Evolutionary conservation across 768 basidiomycete species (phyloP), one percentile per base, ranked within the genome.

Genomic region (Termitomyces eurrhizus): DNA sequence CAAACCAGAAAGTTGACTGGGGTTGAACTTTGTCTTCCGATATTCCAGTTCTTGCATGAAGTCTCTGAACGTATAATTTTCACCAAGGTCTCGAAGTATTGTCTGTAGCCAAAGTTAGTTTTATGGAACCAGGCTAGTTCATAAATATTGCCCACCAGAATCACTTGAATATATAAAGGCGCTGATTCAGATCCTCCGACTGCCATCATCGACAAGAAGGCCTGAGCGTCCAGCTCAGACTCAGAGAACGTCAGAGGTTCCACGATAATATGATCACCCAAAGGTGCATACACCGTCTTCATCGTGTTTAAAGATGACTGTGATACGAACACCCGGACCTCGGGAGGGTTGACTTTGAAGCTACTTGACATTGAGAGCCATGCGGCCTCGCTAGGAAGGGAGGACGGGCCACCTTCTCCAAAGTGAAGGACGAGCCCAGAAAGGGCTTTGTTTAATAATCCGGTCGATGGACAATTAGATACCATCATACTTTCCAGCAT

Each of bases 161-260:
- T 71, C 0, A 83, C 80, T 56, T 90, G 89, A 67, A 90, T 82
- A 68, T 90, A 90, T 0, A 90, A 68, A 0, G 89, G 89, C 0
- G 86, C 82, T 0, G 77, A 74, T 1, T 87, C 85, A 0, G 84
- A 82, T 0, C 83, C 81, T 0, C 80, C 83, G 0, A 89, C 75
- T 0, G 87, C 84, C 89, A 90, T 90, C 84, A 90, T 86, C 0
- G 87, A 87, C 36, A 90, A 64, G 59, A 90, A 85, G 1, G 88
- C 86, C 18, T 84, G 73, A 0, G 86, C 85, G 67, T 90, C 89
- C 0, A 90, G 76, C 59, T 91, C 89, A 5, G 78, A 72, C 61
- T 84, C 81, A 4, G 76, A 73, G 56, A 90, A 81, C 0, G 77
- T 67, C 13, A 91, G 68, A 0, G 87, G 84, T 54, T 82, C 75